Percentiles rank a stretch among this genome's conserved stretches.
These are phyloP conservation scores for Santalum album DNA, from an alignment of 164 flowering plant species.

Conservation along the genomic window DNA sequence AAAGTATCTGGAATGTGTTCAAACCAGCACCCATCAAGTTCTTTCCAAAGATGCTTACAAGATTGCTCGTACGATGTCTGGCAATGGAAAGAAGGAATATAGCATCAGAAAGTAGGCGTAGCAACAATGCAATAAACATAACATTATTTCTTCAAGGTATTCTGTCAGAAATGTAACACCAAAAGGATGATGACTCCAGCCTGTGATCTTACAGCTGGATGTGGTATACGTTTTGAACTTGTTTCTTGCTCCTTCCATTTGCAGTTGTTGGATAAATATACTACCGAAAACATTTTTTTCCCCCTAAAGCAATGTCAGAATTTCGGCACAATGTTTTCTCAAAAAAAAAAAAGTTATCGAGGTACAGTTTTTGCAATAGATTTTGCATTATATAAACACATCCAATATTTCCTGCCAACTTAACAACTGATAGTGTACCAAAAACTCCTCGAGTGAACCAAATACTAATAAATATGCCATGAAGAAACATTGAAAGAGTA, in stretches of 20 bases:
- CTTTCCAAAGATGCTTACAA: conserved; percentile 27
- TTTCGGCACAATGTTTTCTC: too few species aligned
- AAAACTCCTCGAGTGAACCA: too few species aligned
- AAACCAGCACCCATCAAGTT: conserved; percentile 53
- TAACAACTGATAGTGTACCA: too few species aligned
- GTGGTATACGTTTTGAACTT: not conserved
- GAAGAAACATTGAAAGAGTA: too few species aligned
- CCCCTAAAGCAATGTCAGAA: too few species aligned
- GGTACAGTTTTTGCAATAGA: too few species aligned
- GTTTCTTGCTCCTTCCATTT: not conserved
- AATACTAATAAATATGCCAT: too few species aligned
- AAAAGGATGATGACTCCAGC: not conserved
- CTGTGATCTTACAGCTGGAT: not conserved
- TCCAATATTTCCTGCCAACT: too few species aligned
- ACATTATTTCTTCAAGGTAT: not conserved
- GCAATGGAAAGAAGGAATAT: conserved; percentile 21
- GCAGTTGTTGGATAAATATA: not conserved
- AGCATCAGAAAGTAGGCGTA: conserved; percentile 8
- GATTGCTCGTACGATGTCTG: conserved; percentile 47
- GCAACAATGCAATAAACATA: too few species aligned
- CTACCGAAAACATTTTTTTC: too few species aligned
- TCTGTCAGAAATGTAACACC: not conserved
- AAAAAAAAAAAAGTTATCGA: too few species aligned
- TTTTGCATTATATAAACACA: too few species aligned
- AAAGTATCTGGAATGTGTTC: conserved; percentile 47